Evolutionary conservation across 2,329 filamentous ascomycete species (phyloP), one percentile per base, ranked within the genome.

Genomic region (Mycogone perniciosa): DNA sequence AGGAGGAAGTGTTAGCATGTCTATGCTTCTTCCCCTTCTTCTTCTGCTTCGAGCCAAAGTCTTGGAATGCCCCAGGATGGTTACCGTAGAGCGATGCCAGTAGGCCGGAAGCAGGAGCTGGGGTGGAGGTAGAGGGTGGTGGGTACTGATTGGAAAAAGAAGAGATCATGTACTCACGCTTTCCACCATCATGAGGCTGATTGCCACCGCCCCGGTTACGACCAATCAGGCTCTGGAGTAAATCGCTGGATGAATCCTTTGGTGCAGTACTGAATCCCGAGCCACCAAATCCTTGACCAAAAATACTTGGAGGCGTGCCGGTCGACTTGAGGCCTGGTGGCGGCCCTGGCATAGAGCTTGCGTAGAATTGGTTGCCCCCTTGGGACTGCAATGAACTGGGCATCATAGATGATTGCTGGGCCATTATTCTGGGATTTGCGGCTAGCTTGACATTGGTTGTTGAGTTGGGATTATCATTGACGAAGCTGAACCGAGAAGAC

Each of bases 1-100:
- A 95, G 85, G 92, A 97, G 88, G 91, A 96, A 92, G 92, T 96
- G 89, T 96, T 96, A 93, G 90, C 92, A 86, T 96, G 91, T 85
- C 91, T 95, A 82, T 96, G 92, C 89, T 96, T 96, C 85, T 96
- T 96, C 80, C 90, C 90, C 89, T 96, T 96, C 84, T 96, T 96
- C 86, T 95, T 96, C 83, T 95, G 90, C 85, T 96, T 95, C 77
- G 88, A 86, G 76, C 87, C 87, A 76, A 86, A 85, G 71, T 95
- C 90, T 84, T 91, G 88, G 77, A 89, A 89, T 75, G 83, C 82
- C 78, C 87, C 88, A 78, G 86, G 77, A 76, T 88, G 86, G 69
- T 84, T 79, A 76, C 87, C 88, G 79, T 95, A 95, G 79, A 93
- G 88, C 81, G 88, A 88, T 81, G 82, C 86, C 77, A 92, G 79